Evolutionary conservation across 2,329 filamentous ascomycete species (phyloP), one percentile per base, ranked within the genome.

Genomic region (Colletotrichum tabaci): DNA sequence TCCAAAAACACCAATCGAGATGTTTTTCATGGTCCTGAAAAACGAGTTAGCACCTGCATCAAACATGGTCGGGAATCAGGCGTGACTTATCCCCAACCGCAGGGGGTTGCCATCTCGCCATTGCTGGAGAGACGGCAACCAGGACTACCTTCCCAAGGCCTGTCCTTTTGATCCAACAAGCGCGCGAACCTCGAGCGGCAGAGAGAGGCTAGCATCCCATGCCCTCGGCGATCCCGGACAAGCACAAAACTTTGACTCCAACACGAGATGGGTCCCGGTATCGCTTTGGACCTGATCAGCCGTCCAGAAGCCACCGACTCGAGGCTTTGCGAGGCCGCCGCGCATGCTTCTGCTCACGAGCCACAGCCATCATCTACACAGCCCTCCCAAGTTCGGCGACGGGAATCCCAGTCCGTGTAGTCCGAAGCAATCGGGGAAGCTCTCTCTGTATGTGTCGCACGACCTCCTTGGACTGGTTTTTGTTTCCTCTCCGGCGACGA

Each of bases 181-280:
- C n/a, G 40, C 46, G 30, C n/a, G 50, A 47, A 21, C 55, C 18
- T 40, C 40, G 21, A 42, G 53, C 42, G 38, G 50, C 26, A 35
- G 38, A 38, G 13, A 53, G 16, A 55, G 50, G 26, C 9, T 21
- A 21, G 49, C 57, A 62, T 26, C 49, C n/a, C 55, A 61, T 46
- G n/a, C 40, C 53, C 8, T 77, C 69, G 74, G 74, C 75, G 80
- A 79, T 78, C 76, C 85, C 88, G 85, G 94, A 96, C 93, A 95
- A 96, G 94, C 89, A 87, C 94, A 86, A 94, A 91, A 87, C 94
- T 95, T 94, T 97, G 94, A 97, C 92, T 86, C 93, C 93, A 94
- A 95, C 93, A 89, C 92, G 81, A 90, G 93, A 94, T 94, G 94
- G 93, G 93, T 94, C 94, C 94, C 87, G 83, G 82, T 76, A 77